Percentiles rank a stretch among this genome's conserved stretches.
phyloP scores from a whole-genome alignment of 352 stramenopile species.

The Globisporangium heterothallicum region DNA sequence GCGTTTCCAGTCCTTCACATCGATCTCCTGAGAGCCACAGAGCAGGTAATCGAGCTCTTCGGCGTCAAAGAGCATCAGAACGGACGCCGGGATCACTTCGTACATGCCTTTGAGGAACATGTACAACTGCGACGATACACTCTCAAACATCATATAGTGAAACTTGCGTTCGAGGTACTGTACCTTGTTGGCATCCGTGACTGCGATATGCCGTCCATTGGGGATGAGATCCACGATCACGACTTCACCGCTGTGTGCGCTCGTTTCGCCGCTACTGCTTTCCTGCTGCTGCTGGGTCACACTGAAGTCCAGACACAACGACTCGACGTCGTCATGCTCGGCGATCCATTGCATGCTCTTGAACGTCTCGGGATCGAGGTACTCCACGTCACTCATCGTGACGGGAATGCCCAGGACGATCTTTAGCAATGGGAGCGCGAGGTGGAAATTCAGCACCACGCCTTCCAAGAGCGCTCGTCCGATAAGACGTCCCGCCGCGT shows the following conservation, averaged over 20 bases:
- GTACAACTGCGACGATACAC: slow-evolving; percentile 86
- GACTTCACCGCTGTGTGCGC: slow-evolving; percentile 12
- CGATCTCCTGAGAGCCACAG: slow-evolving; percentile 91
- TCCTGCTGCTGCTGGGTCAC: slow-evolving; percentile 22
- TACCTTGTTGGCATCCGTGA: slow-evolving; percentile 94
- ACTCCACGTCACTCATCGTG: slow-evolving; percentile 91
- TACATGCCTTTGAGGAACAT: slow-evolving; percentile 95
- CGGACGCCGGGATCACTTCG: slow-evolving; percentile 91
- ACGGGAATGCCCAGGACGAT: slow-evolving; percentile 94
- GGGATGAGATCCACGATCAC: slow-evolving; percentile 54
- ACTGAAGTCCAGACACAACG: slow-evolving; percentile 59
- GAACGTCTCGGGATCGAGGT: slow-evolving; percentile 58
- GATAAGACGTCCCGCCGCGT: slow-evolving; percentile 46
- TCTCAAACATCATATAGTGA: slow-evolving; percentile 92
- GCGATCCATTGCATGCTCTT: slow-evolving; percentile 64
- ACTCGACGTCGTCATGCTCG: slow-evolving; percentile 48
- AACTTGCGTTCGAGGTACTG: slow-evolving; percentile 92
- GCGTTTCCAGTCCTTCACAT: slow-evolving; percentile 92
- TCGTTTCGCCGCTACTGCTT: not conserved
- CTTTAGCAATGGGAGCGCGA: slow-evolving; percentile 96
- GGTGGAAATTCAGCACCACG: slow-evolving; percentile 92
- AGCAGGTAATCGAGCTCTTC: slow-evolving; percentile 96
- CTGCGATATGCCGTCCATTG: slow-evolving; percentile 60
- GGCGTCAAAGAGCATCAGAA: slow-evolving; percentile 95
- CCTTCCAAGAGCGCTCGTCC: slow-evolving; percentile 79